Percentiles rank a stretch among this genome's conserved stretches.
Conservation (phyloP, 257 asterid genomes). For the Rauvolfia tetraphylla region DNA sequence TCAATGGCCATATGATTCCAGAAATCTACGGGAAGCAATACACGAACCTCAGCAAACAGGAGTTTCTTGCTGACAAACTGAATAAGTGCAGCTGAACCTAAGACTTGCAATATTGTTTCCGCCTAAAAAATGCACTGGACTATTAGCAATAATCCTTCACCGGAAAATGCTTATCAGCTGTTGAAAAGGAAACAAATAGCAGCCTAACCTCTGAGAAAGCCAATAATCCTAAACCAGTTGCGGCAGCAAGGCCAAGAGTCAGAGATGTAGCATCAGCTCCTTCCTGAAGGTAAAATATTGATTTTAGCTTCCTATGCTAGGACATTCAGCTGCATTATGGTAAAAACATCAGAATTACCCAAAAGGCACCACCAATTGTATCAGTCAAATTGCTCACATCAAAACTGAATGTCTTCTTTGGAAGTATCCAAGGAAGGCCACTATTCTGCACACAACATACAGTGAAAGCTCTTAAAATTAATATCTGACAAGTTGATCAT, state of each 20-base stretch:
- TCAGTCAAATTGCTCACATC: constrained; percentile 41
- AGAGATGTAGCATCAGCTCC: constrained; percentile 48
- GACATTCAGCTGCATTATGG: background rate
- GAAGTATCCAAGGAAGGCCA: constrained; percentile 84
- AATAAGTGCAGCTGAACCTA: constrained; percentile 83
- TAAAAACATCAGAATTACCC: constrained; percentile 22
- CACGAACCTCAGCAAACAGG: constrained; percentile 79
- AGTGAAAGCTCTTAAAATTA: background rate
- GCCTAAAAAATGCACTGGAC: constrained; percentile 43
- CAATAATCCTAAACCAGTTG: constrained; percentile 67
- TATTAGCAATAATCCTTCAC: constrained; percentile 15
- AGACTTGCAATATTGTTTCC: constrained; percentile 79
- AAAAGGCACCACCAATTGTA: constrained; percentile 32
- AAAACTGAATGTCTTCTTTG: constrained; percentile 50
- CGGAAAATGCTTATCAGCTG: background rate
- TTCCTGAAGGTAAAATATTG: constrained; percentile 36
- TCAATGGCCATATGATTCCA: background rate
- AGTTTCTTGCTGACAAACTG: constrained; percentile 85
- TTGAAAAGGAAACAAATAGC: background rate
- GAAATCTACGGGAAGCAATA: background rate
- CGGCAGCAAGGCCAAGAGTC: constrained; percentile 67
- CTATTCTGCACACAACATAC: constrained; percentile 58
- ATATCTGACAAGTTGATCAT: background rate
- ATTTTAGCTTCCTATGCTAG: background rate
- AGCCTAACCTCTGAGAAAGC: constrained; percentile 76